phyloP scores from a whole-genome alignment of 768 basidiomycete genomes.

The Mrakia gelida region DNA sequence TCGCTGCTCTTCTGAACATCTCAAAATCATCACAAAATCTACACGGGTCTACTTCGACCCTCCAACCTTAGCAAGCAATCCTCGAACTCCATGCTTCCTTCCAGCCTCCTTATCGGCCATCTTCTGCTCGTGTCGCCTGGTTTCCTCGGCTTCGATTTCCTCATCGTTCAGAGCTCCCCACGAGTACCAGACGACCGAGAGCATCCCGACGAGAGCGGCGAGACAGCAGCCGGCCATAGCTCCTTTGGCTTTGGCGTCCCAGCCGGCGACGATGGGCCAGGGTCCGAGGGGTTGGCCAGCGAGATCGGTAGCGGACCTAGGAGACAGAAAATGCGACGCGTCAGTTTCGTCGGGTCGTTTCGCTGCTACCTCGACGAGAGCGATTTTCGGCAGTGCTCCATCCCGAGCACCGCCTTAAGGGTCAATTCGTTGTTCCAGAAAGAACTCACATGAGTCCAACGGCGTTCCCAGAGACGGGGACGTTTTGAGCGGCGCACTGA shows the following conservation, averaged over 20 bases:
- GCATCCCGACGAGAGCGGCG: conserved; percentile 76
- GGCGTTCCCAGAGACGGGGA: conserved; percentile 72
- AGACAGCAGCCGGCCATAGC: conserved; percentile 62
- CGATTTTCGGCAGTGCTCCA: too few species aligned
- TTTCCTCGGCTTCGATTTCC: conserved; percentile 69
- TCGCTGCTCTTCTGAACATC: too few species aligned
- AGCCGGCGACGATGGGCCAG: conserved; percentile 48
- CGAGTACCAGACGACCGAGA: conserved; percentile 78
- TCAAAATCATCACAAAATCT: too few species aligned
- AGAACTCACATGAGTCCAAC: conserved; percentile 57
- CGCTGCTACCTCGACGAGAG: neutral
- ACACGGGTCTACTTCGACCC: too few species aligned
- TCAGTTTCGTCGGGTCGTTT: neutral
- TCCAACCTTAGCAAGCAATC: conserved; percentile 10
- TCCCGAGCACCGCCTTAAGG: too few species aligned
- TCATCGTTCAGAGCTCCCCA: conserved; percentile 72
- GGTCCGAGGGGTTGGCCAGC: conserved; percentile 57
- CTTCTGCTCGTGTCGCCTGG: conserved; percentile 31
- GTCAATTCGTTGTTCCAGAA: too few species aligned
- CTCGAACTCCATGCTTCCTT: conserved; percentile 17
- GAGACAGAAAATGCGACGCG: neutral
- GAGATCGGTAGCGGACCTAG: conserved; percentile 61
- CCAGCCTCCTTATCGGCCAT: conserved; percentile 29
- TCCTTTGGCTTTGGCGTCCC: conserved; percentile 45
- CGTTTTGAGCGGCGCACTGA: conserved; percentile 64